A percentile compares a stretch with the other conserved stretches of the same genome.
Evolutionary conservation across 139 green algal genomes (phyloP).

Genomic region (Tetraselmis striata): DNA sequence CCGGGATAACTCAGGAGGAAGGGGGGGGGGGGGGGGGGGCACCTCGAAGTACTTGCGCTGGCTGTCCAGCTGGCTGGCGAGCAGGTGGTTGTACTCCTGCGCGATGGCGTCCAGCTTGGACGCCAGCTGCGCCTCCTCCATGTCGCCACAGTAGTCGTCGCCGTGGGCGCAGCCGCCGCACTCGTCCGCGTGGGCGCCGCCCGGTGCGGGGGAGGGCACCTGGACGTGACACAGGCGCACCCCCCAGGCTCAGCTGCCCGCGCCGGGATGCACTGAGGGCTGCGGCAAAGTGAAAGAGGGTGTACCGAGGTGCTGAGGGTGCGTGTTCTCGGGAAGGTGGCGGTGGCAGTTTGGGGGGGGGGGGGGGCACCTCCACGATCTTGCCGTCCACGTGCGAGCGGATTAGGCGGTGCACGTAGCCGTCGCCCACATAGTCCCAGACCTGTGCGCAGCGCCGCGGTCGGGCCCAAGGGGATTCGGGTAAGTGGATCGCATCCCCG

Average conservation of each 20-base stretch:
- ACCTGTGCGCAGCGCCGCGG: conserved; percentile 46
- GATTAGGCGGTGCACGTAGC: conserved; percentile 95
- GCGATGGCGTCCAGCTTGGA: conserved; percentile 37
- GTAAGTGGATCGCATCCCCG: too few relatives aligned
- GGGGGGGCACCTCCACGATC: conserved; percentile 83
- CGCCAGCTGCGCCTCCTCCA: conserved; percentile 61
- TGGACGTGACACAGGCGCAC: too few relatives aligned
- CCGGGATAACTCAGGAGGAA: too few relatives aligned
- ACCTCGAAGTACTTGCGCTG: conserved; percentile 89
- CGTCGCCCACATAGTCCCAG: conserved; percentile 95
- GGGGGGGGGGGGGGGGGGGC: too few relatives aligned
- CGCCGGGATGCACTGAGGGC: too few relatives aligned
- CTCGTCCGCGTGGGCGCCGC: background rate
- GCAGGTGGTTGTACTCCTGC: conserved; percentile 86
- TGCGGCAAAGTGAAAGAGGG: too few relatives aligned
- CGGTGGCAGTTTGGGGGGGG: too few relatives aligned
- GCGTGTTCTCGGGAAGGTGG: too few relatives aligned
- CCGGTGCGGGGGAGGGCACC: conserved; percentile 54
- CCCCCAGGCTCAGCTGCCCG: too few relatives aligned
- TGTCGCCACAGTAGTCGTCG: conserved; percentile 20
- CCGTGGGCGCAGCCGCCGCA: background rate
- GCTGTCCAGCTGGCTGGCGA: conserved; percentile 82
- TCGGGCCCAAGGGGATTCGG: too few relatives aligned
- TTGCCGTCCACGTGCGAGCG: conserved; percentile 86
- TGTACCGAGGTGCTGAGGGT: too few relatives aligned